These are phyloP conservation scores for Cryptococcus jaspeensis DNA, from an alignment of 1,284 basidiomycete species.

Conservation along the genomic window DNA sequence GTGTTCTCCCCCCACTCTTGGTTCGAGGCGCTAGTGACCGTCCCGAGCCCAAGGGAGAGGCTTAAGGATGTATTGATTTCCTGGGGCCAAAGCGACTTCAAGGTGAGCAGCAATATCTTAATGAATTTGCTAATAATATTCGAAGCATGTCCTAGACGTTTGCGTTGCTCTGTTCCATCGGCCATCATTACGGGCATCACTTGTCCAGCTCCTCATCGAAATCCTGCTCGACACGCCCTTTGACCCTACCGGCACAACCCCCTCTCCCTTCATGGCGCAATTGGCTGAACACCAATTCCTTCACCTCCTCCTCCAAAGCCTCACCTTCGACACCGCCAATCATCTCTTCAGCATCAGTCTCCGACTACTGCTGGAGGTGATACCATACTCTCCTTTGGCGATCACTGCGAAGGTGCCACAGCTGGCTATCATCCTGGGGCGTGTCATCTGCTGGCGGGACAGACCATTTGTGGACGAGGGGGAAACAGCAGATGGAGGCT, in stretches of 20 bases:
- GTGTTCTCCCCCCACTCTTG: conserved; percentile 2
- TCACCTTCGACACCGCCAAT: conserved; percentile 42
- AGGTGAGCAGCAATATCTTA: conserved; percentile 4
- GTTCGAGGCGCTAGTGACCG: conserved; percentile 1
- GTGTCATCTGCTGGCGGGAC: conserved; percentile 44
- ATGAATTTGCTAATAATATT: no score
- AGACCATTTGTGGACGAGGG: conserved; percentile 38
- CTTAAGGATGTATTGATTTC: conserved; percentile 2
- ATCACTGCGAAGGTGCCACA: conserved; percentile 37
- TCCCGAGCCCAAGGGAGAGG: neutral
- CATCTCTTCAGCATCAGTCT: conserved; percentile 39
- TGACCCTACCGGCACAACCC: conserved; percentile 26
- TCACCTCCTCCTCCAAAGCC: conserved; percentile 22
- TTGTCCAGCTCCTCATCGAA: conserved; percentile 28
- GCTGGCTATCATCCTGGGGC: conserved; percentile 40
- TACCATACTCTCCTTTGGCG: conserved; percentile 36
- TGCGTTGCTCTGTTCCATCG: conserved; percentile 3
- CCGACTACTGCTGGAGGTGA: conserved; percentile 28
- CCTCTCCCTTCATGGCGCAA: conserved; percentile 23
- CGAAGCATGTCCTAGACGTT: conserved; percentile 4
- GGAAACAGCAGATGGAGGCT: conserved; percentile 9
- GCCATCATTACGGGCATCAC: conserved; percentile 21
- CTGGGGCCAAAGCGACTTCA: conserved; percentile 13
- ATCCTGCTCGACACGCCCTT: conserved; percentile 25
- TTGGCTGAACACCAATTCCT: conserved; percentile 28